Base-by-base conservation (phyloP, 2,329 filamentous ascomycete species). In the Incumbomyces delicatus region DNA sequence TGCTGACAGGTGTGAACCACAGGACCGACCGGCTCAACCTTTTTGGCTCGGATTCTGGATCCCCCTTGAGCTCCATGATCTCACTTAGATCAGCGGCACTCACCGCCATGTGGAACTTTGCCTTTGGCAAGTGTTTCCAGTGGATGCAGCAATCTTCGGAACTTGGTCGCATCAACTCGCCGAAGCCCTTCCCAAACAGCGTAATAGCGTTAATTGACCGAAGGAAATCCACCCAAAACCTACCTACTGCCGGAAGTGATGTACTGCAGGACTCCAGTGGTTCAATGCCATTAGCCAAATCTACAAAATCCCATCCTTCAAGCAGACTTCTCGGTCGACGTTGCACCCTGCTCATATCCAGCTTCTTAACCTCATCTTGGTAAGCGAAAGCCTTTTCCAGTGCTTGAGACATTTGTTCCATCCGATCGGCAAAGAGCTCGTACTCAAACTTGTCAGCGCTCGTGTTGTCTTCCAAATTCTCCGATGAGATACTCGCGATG, bases 201-300 rank as follows among this genome's bases (percentile, higher is more conserved):
- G 50, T 59, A n/a, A 57, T 51, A 20, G 41, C 58, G 29, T 55
- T 41, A 2, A 63, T 53, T 4, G 55, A 51, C 41, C 59, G 50
- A 3, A 54, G 57, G 12, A 66, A 59, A 39, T 63, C 60, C 14
- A 62, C 50, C 63, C 62, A 66, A 1, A 53, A 53, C 27, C 53
- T 52, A 0, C 56, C 60, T 3, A 35, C 36, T 1, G 51, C 29
- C 3, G 49, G n/a, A 4, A 60, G 40, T 1, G 41, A 51, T 3
- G 52, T 44, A 1, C 46, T 46, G 2, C 58, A 53, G 2, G 58
- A 56, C 12, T 55, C 53, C 5, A 60, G 13, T n/a, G 27, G 18
- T n/a, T 27, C 18, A 14, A 12, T 12, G 6, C 30, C 17, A 41
- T 33, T 48, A 12, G 50, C 53, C 2, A 59, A 41, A 6, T 58